Percentiles rank a stretch among this genome's conserved stretches.
Conservation (phyloP, 768 basidiomycete genomes). For the Tubosaeta sp. region DNA sequence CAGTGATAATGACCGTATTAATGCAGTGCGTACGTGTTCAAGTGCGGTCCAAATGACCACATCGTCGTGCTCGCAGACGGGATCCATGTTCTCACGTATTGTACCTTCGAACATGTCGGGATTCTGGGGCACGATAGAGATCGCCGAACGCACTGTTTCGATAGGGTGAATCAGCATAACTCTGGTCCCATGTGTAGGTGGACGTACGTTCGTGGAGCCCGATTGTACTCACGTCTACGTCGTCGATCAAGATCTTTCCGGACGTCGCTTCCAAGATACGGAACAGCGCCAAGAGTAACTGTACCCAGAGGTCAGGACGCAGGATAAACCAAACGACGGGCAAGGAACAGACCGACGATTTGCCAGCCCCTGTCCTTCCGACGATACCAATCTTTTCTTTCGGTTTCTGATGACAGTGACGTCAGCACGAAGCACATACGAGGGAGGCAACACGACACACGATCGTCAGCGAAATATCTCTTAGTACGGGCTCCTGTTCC, state of each 20-base stretch:
- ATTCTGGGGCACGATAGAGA: constrained; percentile 85
- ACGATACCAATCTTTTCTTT: constrained; percentile 87
- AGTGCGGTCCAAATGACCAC: constrained; percentile 85
- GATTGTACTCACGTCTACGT: constrained; percentile 69
- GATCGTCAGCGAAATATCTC: constrained; percentile 65
- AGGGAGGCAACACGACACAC: constrained; percentile 43
- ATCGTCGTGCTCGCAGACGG: constrained; percentile 69
- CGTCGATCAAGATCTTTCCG: constrained; percentile 70
- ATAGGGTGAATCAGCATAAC: neutral
- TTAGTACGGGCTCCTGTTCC: constrained; percentile 75
- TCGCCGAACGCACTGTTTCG: constrained; percentile 64
- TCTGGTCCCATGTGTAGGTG: neutral
- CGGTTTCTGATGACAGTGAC: constrained; percentile 43
- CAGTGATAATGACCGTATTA: too few species aligned
- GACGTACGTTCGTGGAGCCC: constrained; percentile 56
- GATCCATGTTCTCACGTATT: constrained; percentile 86
- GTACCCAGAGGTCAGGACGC: neutral
- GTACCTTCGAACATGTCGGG: constrained; percentile 70
- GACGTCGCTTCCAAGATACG: constrained; percentile 68
- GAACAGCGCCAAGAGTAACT: constrained; percentile 52
- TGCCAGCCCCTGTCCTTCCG: constrained; percentile 81
- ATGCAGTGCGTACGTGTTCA: constrained; percentile 47
- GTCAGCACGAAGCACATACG: constrained; percentile 1
- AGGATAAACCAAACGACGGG: neutral
- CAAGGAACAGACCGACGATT: constrained; percentile 55